Evolutionary conservation across 1,139 yeast species (phyloP).

Genomic region (Hyphopichia fennica): DNA sequence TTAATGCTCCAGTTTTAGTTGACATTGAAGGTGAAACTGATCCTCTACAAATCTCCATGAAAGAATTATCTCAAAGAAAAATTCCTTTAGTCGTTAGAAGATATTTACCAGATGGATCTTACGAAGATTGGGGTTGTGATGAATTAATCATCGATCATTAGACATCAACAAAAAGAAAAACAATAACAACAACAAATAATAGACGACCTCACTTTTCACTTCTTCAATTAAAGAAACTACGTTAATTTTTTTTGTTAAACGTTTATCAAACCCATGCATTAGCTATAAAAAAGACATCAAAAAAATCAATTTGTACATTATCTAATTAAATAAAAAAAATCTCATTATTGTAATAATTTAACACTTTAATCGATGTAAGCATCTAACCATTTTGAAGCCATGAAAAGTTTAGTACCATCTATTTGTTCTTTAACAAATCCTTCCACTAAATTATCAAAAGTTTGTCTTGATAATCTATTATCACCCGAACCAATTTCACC

Average conservation of each 20-base stretch:
- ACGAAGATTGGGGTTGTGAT: conserved; percentile 99
- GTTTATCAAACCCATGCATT: background rate
- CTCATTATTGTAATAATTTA: too few relatives aligned
- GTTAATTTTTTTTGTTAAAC: background rate
- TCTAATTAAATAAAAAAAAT: background rate
- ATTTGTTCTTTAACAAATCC: conserved; percentile 59
- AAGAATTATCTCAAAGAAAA: conserved; percentile 90
- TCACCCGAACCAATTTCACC: conserved; percentile 48
- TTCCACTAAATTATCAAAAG: conserved; percentile 53
- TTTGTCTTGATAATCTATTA: conserved; percentile 51
- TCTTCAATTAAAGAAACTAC: too few relatives aligned
- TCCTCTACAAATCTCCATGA: conserved; percentile 97
- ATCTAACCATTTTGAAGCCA: conserved; percentile 61
- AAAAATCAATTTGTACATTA: conserved; percentile 1
- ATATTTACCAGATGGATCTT: conserved; percentile 94
- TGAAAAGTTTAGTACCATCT: conserved; percentile 55
- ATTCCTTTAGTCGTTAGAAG: conserved; percentile 95
- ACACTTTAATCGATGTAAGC: conserved; percentile 41
- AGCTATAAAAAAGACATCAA: background rate
- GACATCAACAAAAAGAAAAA: too few relatives aligned
- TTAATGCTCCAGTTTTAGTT: conserved; percentile 97
- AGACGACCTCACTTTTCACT: too few relatives aligned
- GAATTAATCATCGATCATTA: conserved; percentile 88
- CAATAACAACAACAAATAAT: too few relatives aligned
- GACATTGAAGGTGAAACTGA: conserved; percentile 99